These are phyloP conservation scores for Bryoglossum gracile DNA, from an alignment of 495 filamentous ascomycete species.

Conservation along the genomic window DNA sequence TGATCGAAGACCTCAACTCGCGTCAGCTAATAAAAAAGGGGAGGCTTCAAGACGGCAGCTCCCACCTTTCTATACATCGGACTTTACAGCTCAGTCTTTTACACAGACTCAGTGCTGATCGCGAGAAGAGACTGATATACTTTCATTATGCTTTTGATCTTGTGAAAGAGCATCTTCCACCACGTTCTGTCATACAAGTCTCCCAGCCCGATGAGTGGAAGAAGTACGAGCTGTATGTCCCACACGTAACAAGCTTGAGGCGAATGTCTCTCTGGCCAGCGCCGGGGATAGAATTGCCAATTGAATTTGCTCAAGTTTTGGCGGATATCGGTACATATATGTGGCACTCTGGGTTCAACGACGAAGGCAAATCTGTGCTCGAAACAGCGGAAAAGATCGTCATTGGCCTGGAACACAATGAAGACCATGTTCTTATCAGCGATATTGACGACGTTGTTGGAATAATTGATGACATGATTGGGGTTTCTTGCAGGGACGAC, in stretches of 20 bases:
- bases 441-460: too few relatives aligned
- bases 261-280: not conserved
- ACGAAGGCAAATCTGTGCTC: constrained; percentile 20
- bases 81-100: constrained; percentile 1
- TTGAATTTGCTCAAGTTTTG: constrained; percentile 24
- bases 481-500: too few relatives aligned
- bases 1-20: not conserved
- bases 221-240: constrained; percentile 14
- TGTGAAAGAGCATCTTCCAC: constrained; percentile 13
- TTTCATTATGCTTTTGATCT: constrained; percentile 19
- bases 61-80: constrained; percentile 7
- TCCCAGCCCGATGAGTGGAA: constrained; percentile 13
- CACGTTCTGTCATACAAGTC: constrained; percentile 15
- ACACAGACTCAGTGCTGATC: not conserved
- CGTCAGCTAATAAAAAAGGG: too few relatives aligned
- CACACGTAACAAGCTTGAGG: constrained; percentile 16
- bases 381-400: constrained; percentile 21
- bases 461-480: too few relatives aligned
- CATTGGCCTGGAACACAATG: constrained; percentile 1
- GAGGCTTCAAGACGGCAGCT: too few relatives aligned
- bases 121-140: not conserved
- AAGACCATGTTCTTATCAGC: constrained; percentile 5
- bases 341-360: constrained; percentile 18
- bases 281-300: not conserved
- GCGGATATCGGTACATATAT: constrained; percentile 26